Evolutionary conservation across 2,329 filamentous ascomycete species (phyloP).

Genomic region (Leptographium galeiforme): DNA sequence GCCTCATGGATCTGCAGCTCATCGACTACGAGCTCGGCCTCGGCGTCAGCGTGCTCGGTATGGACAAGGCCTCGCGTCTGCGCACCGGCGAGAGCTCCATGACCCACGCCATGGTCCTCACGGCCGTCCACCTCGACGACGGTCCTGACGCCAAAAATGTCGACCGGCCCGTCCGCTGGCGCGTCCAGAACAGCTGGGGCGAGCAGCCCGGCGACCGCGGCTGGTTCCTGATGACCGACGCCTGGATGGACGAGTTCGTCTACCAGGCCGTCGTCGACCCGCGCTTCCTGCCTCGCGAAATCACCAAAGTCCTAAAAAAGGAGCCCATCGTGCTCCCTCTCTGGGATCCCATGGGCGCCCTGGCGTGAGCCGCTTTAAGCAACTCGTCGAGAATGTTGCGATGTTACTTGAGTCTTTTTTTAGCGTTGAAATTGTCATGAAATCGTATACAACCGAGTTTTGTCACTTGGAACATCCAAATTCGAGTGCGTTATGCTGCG

Average conservation of each 20-base stretch:
- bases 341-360: slow-evolving; percentile 70
- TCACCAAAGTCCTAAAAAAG: slow-evolving; percentile 57
- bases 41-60: slow-evolving; percentile 56
- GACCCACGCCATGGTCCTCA: slow-evolving; percentile 90
- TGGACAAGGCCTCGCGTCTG: slow-evolving; percentile 65
- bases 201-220: slow-evolving; percentile 56
- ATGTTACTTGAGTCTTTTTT: too few species aligned
- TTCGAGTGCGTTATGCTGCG: too few species aligned
- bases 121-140: slow-evolving; percentile 64
- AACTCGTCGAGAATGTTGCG: too few species aligned
- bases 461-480: too few species aligned
- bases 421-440: too few species aligned
- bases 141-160: slow-evolving; percentile 31
- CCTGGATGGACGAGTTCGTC: slow-evolving; percentile 67
- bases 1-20: slow-evolving; percentile 69
- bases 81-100: slow-evolving; percentile 64
- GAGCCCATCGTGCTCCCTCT: slow-evolving; percentile 58
- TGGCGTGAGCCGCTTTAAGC: slow-evolving; percentile 43
- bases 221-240: slow-evolving; percentile 82
- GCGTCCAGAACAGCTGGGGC: slow-evolving; percentile 82
- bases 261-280: slow-evolving; percentile 81
- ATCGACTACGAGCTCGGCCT: slow-evolving; percentile 77
- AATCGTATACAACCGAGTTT: too few species aligned
- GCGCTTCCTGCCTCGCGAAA: slow-evolving; percentile 47
- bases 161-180: slow-evolving; percentile 52